Base-by-base conservation (phyloP, 257 asterid genomes). In the Vinca minor region DNA sequence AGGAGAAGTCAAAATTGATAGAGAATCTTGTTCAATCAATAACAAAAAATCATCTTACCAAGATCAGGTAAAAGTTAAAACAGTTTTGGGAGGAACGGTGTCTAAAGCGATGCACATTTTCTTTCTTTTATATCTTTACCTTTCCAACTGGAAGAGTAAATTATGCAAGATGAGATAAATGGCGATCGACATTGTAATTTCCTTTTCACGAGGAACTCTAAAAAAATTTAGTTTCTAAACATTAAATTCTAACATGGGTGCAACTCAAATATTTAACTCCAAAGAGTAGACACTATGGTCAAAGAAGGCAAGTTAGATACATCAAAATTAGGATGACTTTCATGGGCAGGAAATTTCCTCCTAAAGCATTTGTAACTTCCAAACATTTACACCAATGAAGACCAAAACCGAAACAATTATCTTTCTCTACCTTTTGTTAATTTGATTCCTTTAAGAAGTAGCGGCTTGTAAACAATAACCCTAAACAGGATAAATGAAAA, bases 1-100 rank as follows among this genome's bases (percentile, higher is more conserved):
- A 73, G 58, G 12, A 53, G 53, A 55, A 64, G 31, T 36, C 64
- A 59, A 38, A 59, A 13, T 59, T 23, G 12, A 59, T 10, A 36
- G 4, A 35, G 34, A 44, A 21, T 7, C 13, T 14, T 56, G n/a
- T 56, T 32, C 60, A 56, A 56, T 34, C 62, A 56, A 56, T 56
- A 29, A 56, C 62, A 56, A 29, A 1, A 17, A 23, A 29, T 28
- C 29, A 14, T 31, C 62, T 31, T 31, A 56, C 36, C 32, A 29
- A 29, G 20, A 7, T 36, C 13, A 1, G 41, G 21, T 54, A n/a
- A n/a, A n/a, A n/a, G 38, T 34, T 34, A 12, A 50, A 25, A 26
- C 59, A 28, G 21, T 29, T 54, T 29, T 17, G 0, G 25, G 17
- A 31, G 28, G 10, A 31, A 56, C 15, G 60, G 39, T 1, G 32